Base-by-base conservation (phyloP, 306 rosid genomes). In the Pyrus bretschneideri region DNA sequence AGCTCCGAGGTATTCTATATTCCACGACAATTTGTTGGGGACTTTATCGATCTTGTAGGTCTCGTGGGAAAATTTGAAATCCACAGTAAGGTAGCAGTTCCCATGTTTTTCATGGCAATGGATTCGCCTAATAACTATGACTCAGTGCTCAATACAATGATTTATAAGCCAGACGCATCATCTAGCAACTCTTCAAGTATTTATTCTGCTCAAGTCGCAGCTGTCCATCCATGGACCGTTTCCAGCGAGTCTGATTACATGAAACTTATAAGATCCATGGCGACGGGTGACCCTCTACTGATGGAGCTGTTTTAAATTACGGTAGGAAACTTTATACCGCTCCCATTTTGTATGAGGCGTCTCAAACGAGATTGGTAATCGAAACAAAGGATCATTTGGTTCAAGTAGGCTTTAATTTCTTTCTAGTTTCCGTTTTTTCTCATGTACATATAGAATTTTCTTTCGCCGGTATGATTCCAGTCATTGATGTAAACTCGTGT, bases 201-300 rank as follows among this genome's bases (percentile, higher is more conserved):
- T 71, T 91, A 89, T 82, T 87, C 92, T 27, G 87, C 97, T 33
- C 79, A 87, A 86, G 97, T 68, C 30, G 84, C 97, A 10, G 92
- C 91, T 66, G 84, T 89, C 52, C 86, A 86, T 81, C 93, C 97
- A 30, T 87, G 86, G 97, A 85, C 67, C 29, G 91, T 91, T n/a
- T 83, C 89, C 57, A 87, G 85, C 71, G 92, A 91, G 67, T 88
- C 81, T 80, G 97, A 87, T 21, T 91, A 89, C 40, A 74, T 87
- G 25, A 70, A 87, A 78, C 92, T 91, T 55, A 83, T 91, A 74
- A 87, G 97, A 84, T 74, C 86, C 74, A 91, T 91, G 97, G 93
- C 91, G 71, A 87, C 83, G 64, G 97, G 93, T 45, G 97, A 91
- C 79, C 97, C 97, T 42, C 92, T 91, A 57, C 81, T 91, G 35